These are phyloP conservation scores for Syzygium aqueum DNA, from an alignment of 345 rosid genomes.

Conservation along the genomic window DNA sequence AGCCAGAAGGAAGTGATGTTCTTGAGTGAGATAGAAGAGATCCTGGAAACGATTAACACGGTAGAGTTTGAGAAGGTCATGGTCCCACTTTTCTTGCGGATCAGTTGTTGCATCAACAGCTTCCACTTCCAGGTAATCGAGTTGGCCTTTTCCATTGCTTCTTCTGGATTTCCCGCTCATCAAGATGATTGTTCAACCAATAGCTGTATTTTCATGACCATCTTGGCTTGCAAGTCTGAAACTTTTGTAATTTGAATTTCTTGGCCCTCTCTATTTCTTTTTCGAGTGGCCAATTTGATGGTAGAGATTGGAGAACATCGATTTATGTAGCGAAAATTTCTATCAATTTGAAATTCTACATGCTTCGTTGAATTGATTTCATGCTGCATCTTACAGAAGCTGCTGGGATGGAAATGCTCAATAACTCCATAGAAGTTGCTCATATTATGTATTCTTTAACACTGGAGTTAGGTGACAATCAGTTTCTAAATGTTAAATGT, in stretches of 20 bases:
- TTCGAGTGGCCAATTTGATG: background rate
- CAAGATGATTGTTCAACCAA: background rate
- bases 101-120: constrained; percentile 74
- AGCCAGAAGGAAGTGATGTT: constrained; percentile 93
- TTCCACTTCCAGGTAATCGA: constrained; percentile 74
- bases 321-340: background rate
- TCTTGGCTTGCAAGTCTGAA: background rate
- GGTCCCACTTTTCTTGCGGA: constrained; percentile 69
- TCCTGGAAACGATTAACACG: constrained; percentile 59
- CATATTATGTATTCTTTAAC: background rate
- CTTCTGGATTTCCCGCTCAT: background rate
- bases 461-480: background rate
- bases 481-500: background rate
- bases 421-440: background rate
- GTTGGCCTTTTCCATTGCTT: background rate
- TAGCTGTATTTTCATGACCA: background rate
- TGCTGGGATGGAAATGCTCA: background rate
- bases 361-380: background rate
- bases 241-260: background rate
- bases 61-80: constrained; percentile 74
- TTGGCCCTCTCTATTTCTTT: background rate
- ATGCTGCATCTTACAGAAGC: background rate
- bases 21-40: constrained; percentile 75
- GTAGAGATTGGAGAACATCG: background rate
- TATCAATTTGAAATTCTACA: background rate